phyloP scores from a whole-genome alignment of 2,329 filamentous ascomycete species.

The Phaeoacremonium minimum region DNA sequence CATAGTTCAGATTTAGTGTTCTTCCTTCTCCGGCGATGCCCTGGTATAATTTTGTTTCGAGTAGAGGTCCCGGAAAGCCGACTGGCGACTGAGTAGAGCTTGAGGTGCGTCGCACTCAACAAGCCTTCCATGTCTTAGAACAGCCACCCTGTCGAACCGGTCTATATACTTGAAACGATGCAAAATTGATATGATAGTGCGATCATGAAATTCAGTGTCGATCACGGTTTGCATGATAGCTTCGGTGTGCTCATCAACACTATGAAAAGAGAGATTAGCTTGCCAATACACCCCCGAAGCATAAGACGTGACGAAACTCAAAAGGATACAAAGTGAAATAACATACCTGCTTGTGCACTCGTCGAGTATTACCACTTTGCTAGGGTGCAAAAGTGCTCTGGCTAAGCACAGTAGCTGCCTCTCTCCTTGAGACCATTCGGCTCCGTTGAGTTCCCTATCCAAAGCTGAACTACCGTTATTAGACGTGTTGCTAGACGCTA shows the following conservation, averaged over 20 bases:
- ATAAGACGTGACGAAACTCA: neutral
- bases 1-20: too few species aligned
- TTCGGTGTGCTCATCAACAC: constrained; percentile 4
- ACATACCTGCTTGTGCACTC: constrained; percentile 31
- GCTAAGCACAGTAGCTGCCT: constrained; percentile 39
- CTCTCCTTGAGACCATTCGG: constrained; percentile 35
- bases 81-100: neutral
- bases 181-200: constrained; percentile 5
- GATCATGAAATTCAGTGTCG: constrained; percentile 1
- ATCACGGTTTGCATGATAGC: constrained; percentile 4
- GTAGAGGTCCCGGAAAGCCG: constrained; percentile 1
- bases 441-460: constrained; percentile 21
- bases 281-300: neutral
- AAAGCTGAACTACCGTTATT: too few species aligned
- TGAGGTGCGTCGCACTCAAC: constrained; percentile 2
- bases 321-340: neutral
- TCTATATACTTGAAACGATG: constrained; percentile 4
- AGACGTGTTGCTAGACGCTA: too few species aligned
- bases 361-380: constrained; percentile 30
- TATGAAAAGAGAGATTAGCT: neutral
- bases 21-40: too few species aligned
- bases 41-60: too few species aligned
- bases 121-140: constrained; percentile 4
- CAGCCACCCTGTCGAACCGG: constrained; percentile 4
- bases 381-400: constrained; percentile 26